phyloP scores from a whole-genome alignment of 1,284 basidiomycete species.

The Ustilago curta region DNA sequence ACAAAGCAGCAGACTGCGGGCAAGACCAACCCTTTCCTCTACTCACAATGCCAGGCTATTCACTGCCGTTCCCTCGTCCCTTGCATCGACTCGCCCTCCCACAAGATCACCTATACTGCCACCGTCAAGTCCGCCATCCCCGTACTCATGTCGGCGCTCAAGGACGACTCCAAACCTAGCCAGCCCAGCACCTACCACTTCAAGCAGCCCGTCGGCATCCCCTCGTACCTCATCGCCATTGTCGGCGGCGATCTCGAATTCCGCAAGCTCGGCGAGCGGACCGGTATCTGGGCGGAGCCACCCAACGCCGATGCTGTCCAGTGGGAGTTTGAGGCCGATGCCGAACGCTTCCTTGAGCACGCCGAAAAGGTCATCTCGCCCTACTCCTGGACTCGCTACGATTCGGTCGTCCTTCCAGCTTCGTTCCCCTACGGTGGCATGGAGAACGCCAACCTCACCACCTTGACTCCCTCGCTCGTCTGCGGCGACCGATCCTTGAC shows the following conservation, averaged over 20 bases:
- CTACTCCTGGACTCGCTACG: slow-evolving; percentile 90
- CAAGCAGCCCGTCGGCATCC: slow-evolving; percentile 64
- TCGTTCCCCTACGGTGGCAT: slow-evolving; percentile 81
- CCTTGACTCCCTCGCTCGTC: slow-evolving; percentile 66
- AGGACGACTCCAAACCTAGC: slow-evolving; percentile 48
- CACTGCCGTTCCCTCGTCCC: slow-evolving; percentile 56
- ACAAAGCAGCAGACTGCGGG: slow-evolving; percentile 89
- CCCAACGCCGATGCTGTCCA: slow-evolving; percentile 62
- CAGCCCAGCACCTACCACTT: slow-evolving; percentile 57
- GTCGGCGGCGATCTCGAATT: slow-evolving; percentile 66
- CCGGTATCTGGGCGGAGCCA: slow-evolving; percentile 68
- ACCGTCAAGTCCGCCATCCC: slow-evolving; percentile 58
- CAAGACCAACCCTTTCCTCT: slow-evolving; percentile 82
- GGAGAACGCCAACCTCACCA: slow-evolving; percentile 69
- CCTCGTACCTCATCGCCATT: slow-evolving; percentile 67
- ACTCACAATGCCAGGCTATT: slow-evolving; percentile 89
- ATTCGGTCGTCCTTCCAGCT: slow-evolving; percentile 89
- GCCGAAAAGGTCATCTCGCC: slow-evolving; percentile 66
- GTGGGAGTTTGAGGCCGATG: slow-evolving; percentile 68
- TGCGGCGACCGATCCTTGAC: slow-evolving; percentile 61
- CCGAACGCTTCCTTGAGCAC: slow-evolving; percentile 65
- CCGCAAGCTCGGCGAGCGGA: slow-evolving; percentile 62
- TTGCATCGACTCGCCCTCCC: slow-evolving; percentile 66
- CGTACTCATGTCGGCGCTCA: slow-evolving; percentile 68
- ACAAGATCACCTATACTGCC: slow-evolving; percentile 68